Evolutionary conservation across 495 filamentous ascomycete genomes (phyloP).

Genomic region (Diplogelasinospora grovesii): DNA sequence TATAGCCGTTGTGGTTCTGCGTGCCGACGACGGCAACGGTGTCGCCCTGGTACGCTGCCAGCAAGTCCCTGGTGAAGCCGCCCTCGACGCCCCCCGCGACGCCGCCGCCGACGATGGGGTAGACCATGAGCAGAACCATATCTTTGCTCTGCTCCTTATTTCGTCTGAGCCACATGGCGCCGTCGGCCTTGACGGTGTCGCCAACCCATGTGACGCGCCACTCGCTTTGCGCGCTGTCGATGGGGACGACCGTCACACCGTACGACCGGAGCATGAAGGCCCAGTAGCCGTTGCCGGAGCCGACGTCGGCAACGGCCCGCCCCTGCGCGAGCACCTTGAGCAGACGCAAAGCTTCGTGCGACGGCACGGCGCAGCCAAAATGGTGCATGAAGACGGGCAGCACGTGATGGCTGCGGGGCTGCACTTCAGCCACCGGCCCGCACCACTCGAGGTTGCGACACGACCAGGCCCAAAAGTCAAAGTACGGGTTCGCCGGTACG

Average conservation of each 20-base stretch:
- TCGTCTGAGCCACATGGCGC: slow-evolving; percentile 31
- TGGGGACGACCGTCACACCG: slow-evolving; percentile 22
- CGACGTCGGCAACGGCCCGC: slow-evolving; percentile 34
- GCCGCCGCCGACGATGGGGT: slow-evolving; percentile 49
- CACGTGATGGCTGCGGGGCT: slow-evolving; percentile 43
- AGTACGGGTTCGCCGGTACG: slow-evolving; percentile 50
- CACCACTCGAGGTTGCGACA: slow-evolving; percentile 42
- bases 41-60: slow-evolving; percentile 50
- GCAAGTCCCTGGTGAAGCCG: slow-evolving; percentile 44
- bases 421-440: slow-evolving; percentile 33
- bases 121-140: slow-evolving; percentile 51
- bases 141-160: slow-evolving; percentile 16
- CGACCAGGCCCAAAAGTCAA: slow-evolving; percentile 48
- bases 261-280: slow-evolving; percentile 48
- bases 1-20: slow-evolving; percentile 59
- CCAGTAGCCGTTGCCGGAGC: slow-evolving; percentile 59
- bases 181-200: slow-evolving; percentile 48
- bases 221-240: slow-evolving; percentile 49
- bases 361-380: slow-evolving; percentile 56
- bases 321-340: slow-evolving; percentile 38
- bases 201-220: slow-evolving; percentile 54
- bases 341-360: slow-evolving; percentile 45
- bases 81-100: slow-evolving; percentile 24
- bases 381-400: slow-evolving; percentile 62
- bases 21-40: slow-evolving; percentile 56